Evolutionary conservation across 2,329 filamentous ascomycete species (phyloP), one percentile per base, ranked within the genome.

Genomic region (Neopestalotiopsis sp.): DNA sequence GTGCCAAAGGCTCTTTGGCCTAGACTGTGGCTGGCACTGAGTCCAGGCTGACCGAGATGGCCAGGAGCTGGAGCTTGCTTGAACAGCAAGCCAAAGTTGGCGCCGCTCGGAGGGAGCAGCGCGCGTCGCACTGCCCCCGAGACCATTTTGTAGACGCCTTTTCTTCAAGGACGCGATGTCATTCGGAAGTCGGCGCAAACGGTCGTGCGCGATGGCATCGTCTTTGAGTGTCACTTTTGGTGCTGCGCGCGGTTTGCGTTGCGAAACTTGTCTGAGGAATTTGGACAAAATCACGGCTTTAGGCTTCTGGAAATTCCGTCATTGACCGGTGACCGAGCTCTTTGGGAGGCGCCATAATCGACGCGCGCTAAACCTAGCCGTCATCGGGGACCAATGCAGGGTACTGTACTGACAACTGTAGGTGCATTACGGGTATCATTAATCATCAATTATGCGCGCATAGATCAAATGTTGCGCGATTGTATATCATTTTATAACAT

Each of bases 111-210:
- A 71, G 84, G 84, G 79, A 85, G 81, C 81, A 86, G 80, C 79
- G 81, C 80, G 76, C 82, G 83, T 74, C 84, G 85, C 75, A 84
- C 80, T 76, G 81, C 81, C 79, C 82, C 84, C 80, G 83, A 81
- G 78, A 81, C 82, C 85, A 87, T 87, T 73, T 74, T 64, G 38
- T 82, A 76, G 71, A 70, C 69, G 66, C 68, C 34, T 66, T 69
- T 72, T 74, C 74, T 53, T 70, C 69, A 68, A 67, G 57, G 71
- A 67, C 49, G 73, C 67, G 40, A 61, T 40, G 70, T 73, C 72
- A 71, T 14, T 32, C 70, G 20, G 71, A 73, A 12, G 13, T 34
- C 9, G 45, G 61, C 58, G 56, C 20, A 53, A 49, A 14, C 56
- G 61, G 61, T 71, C 67, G 34, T 59, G 59, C 71, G 68, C 70